Evolutionary conservation across 148 eudicot species (phyloP).

Genomic region (Fagopyrum esculentum): DNA sequence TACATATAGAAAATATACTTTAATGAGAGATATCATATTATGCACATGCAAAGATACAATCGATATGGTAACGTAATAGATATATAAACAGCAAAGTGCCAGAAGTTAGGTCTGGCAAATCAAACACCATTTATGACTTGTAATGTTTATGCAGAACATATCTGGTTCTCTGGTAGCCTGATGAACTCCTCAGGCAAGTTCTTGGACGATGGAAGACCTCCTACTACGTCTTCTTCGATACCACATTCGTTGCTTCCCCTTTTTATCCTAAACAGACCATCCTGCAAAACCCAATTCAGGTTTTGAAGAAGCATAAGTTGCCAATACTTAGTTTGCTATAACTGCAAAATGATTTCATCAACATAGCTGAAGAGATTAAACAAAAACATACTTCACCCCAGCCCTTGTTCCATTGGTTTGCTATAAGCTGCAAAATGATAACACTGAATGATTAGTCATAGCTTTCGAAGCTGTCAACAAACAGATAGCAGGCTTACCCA

Average conservation of each 20-base stretch:
- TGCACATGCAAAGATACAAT: too few relatives aligned
- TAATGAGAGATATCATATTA: too few relatives aligned
- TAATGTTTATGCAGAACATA: conserved; percentile 18
- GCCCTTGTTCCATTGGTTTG: conserved; percentile 88
- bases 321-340: too few relatives aligned
- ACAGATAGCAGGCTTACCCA: conserved; percentile 44
- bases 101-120: neutral
- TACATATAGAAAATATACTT: too few relatives aligned
- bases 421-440: conserved; percentile 55
- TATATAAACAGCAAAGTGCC: neutral
- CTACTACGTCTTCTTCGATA: conserved; percentile 67
- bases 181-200: conserved; percentile 34
- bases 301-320: too few relatives aligned
- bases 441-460: conserved; percentile 1
- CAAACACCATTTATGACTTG: neutral
- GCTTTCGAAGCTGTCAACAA: conserved; percentile 4
- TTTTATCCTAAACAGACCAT: conserved; percentile 84
- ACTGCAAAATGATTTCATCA: too few relatives aligned
- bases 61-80: too few relatives aligned
- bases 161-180: conserved; percentile 1
- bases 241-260: conserved; percentile 94
- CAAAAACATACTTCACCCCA: conserved; percentile 90
- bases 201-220: conserved; percentile 69
- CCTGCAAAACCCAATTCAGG: conserved; percentile 35
- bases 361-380: neutral